A percentile compares a stretch with the other conserved stretches of the same genome.
Evolutionary conservation across 768 basidiomycete genomes (phyloP).

Genomic region (Suillus weaverae): DNA sequence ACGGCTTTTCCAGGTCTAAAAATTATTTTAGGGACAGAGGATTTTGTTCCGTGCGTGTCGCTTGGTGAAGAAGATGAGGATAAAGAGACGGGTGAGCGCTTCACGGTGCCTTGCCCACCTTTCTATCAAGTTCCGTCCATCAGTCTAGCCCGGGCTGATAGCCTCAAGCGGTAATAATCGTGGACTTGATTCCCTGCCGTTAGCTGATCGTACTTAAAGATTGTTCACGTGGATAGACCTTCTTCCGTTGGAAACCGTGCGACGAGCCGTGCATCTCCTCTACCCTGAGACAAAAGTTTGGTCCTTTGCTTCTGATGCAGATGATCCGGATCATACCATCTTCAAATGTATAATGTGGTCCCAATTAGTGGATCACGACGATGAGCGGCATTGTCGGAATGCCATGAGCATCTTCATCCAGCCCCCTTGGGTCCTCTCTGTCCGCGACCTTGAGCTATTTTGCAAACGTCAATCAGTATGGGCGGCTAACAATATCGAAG

Average conservation of each 20-base stretch:
- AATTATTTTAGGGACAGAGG: conserved; percentile 38
- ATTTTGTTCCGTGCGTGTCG: conserved; percentile 35
- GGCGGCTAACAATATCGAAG: neutral
- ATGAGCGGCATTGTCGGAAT: conserved; percentile 10
- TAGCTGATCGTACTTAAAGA: conserved; percentile 29
- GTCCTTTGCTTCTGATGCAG: conserved; percentile 27
- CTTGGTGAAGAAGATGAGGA: conserved; percentile 41
- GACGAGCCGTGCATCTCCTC: conserved; percentile 38
- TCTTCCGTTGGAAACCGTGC: conserved; percentile 52
- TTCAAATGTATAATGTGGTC: conserved; percentile 34
- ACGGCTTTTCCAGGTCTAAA: conserved; percentile 9
- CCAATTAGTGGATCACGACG: neutral
- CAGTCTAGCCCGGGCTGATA: conserved; percentile 38
- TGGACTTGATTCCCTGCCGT: neutral
- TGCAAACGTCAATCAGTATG: conserved; percentile 22
- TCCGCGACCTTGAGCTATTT: conserved; percentile 36
- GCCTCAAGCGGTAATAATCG: conserved; percentile 42
- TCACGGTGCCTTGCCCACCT: conserved; percentile 46
- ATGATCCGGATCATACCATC: conserved; percentile 16
- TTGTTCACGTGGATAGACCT: conserved; percentile 50
- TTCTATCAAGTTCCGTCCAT: conserved; percentile 36
- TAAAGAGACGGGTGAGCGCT: conserved; percentile 36
- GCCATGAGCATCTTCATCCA: conserved; percentile 29
- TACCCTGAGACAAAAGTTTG: conserved; percentile 31
- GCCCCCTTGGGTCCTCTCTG: conserved; percentile 41